Base-by-base conservation (phyloP, 1,139 yeast species). In the Geotrichum klebahnii region DNA sequence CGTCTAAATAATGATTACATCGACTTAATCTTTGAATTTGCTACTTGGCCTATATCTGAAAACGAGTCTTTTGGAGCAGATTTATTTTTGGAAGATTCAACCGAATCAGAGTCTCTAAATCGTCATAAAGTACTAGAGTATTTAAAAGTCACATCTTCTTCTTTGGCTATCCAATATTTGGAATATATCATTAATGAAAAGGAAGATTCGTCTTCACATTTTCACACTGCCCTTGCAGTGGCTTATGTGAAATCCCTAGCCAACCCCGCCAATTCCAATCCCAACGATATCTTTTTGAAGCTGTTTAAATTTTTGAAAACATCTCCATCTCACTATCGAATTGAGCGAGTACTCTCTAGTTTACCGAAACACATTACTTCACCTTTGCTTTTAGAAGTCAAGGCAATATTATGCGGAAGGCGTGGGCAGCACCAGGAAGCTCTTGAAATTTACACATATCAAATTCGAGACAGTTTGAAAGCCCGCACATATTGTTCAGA, bases 371-470 rank as follows among this genome's bases (percentile, higher is more conserved):
- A 52, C 20, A 31, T 48, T 16, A 29, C 39, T 3, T 44, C 48
- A 8, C 19, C 17, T 20, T 31, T 42, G 28, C 43, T 75, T 4
- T 59, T 69, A 22, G 68, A 68, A n/a, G 62, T 85, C 44, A 75
- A 80, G 38, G 79, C 87, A 0, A 74, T 78, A 45, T 76, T 90
- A 1, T 73, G 84, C 52, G 75, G 76, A 38, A 74, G 79, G 55
- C 65, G 85, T 40, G 82, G 80, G 1, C 80, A 79, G 53, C 88
- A 87, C 60, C 75, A 76, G n/a, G 76, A 79, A 46, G 82, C 90
- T 0, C 70, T 92, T 26, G 79, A 79, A 55, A 78, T 87, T 1
- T 73, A 81, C 41, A 81, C 79, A 50, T 74, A 76, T 51, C 80
- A 81, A 37, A 67, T 88, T 44, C 68, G 76, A 12, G 84, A 84